Evolutionary conservation across 169 alveolate species (phyloP).

Genomic region (Ichthyophthirius multifiliis): DNA sequence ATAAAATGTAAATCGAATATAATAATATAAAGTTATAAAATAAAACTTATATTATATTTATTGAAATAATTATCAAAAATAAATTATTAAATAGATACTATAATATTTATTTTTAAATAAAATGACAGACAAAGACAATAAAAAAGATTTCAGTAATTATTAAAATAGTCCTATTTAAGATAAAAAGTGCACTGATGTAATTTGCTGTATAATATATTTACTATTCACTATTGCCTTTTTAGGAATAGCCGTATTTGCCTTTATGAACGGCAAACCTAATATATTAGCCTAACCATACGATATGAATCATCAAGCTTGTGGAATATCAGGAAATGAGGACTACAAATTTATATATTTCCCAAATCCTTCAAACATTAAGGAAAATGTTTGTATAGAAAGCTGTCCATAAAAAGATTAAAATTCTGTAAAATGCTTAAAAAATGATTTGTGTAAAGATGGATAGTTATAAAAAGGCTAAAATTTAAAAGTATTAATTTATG

Average conservation of each 20-base stretch:
- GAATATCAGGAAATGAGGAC: neutral
- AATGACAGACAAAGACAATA: too few species aligned
- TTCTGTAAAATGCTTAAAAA: neutral
- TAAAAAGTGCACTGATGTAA: neutral
- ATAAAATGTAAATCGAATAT: too few species aligned
- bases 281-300: neutral
- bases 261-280: neutral
- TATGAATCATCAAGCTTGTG: neutral
- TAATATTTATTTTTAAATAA: too few species aligned
- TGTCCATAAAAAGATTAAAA: neutral
- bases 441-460: neutral
- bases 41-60: too few species aligned
- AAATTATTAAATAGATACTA: too few species aligned
- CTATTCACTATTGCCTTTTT: neutral
- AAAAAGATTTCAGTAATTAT: too few species aligned
- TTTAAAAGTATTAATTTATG: neutral
- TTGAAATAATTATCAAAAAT: too few species aligned
- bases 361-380: neutral
- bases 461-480: neutral
- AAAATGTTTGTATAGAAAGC: neutral
- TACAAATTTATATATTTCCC: neutral
- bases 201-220: neutral
- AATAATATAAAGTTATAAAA: too few species aligned
- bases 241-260: neutral
- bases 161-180: slow-evolving; percentile 7